These are phyloP conservation scores for Rhodotorula sphaerocarpa DNA, from an alignment of 768 basidiomycete species.

Conservation along the genomic window DNA sequence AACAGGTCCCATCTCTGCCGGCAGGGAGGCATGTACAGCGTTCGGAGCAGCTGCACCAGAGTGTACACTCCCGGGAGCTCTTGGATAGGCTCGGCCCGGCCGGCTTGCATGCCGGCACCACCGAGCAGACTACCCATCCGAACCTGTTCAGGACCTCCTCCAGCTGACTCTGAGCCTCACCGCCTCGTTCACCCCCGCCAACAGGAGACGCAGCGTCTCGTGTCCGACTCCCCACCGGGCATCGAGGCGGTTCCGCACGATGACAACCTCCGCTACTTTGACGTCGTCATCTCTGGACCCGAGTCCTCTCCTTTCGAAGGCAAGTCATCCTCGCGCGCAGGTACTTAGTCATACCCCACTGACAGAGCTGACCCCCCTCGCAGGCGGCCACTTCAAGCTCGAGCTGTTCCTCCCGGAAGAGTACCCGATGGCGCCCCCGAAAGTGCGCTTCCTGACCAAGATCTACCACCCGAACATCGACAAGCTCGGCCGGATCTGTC, in stretches of 20 bases:
- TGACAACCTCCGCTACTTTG: constrained; percentile 96
- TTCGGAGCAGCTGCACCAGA: too few species aligned
- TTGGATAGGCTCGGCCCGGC: too few species aligned
- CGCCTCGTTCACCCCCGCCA: too few species aligned
- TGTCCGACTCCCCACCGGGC: constrained; percentile 92
- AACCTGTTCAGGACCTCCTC: background rate
- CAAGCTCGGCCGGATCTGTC: constrained; percentile 94
- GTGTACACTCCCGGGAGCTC: too few species aligned
- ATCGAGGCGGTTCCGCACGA: constrained; percentile 93
- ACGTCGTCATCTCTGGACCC: constrained; percentile 92
- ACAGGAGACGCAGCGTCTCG: constrained; percentile 98
- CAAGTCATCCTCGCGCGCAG: constrained; percentile 39
- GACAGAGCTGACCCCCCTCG: background rate
- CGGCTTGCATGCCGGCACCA: too few species aligned
- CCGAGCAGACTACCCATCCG: too few species aligned
- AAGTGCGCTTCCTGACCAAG: constrained; percentile 57
- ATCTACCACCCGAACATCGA: constrained; percentile 99
- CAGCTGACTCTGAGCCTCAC: background rate
- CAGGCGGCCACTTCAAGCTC: constrained; percentile 87
- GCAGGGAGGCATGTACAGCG: too few species aligned
- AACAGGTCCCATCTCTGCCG: background rate
- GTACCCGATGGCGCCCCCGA: constrained; percentile 98
- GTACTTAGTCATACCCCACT: background rate
- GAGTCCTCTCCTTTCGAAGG: constrained; percentile 86
- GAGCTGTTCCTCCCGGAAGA: constrained; percentile 97